phyloP scores from a whole-genome alignment of 2,329 filamentous ascomycete species.

The Paecilomyces sp. region DNA sequence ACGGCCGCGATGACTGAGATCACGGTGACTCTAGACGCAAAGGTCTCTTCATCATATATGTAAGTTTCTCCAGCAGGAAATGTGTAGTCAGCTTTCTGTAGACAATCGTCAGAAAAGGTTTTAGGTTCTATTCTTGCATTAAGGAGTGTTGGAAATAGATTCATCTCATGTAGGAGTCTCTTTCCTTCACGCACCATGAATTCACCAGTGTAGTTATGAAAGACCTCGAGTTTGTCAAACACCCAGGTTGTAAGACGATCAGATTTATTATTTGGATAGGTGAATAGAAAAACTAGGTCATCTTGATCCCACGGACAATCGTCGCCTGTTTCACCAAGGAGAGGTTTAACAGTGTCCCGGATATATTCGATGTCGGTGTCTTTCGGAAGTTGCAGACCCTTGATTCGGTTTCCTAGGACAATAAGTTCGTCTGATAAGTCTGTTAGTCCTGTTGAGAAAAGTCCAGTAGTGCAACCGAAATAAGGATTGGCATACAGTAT shows the following conservation, averaged over 20 bases:
- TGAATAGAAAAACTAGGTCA: not conserved
- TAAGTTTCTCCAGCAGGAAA: not conserved
- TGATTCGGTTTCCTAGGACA: not conserved
- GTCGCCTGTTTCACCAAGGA: not conserved
- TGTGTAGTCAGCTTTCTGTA: not conserved
- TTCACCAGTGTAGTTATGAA: not conserved
- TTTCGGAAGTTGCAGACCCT: not conserved
- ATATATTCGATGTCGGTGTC: not conserved
- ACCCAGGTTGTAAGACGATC: not conserved
- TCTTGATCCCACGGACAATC: not conserved
- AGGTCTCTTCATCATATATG: not conserved
- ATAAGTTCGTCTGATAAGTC: not conserved
- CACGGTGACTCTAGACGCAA: not conserved
- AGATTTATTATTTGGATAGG: not conserved
- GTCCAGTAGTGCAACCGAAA: not conserved
- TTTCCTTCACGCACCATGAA: not conserved
- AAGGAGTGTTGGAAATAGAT: not conserved
- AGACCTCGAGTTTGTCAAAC: not conserved
- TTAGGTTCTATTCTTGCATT: not conserved
- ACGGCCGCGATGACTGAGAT: not conserved
- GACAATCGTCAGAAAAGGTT: not conserved
- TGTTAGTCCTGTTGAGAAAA: not conserved
- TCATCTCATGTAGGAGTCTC: no score
- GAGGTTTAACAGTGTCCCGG: not conserved
- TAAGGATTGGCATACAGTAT: not conserved